Evolutionary conservation across 768 basidiomycete species (phyloP).

Genomic region (Wakefieldia striispora): DNA sequence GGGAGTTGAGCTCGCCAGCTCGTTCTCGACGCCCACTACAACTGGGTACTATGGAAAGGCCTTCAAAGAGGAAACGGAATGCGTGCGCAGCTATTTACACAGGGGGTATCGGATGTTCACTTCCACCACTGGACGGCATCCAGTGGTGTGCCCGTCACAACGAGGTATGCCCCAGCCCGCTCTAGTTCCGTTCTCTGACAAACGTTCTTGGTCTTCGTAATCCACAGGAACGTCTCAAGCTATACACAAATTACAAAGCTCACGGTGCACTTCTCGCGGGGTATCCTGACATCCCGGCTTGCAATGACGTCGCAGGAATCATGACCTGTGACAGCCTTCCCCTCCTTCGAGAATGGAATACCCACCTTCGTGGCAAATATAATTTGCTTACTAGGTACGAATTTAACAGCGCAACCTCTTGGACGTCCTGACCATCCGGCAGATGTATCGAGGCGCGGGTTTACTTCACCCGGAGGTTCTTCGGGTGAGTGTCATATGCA

Average conservation of each 20-base stretch:
- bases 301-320: conserved; percentile 24
- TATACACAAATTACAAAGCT: conserved; percentile 37
- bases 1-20: background rate
- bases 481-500: conserved; percentile 30
- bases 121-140: conserved; percentile 6
- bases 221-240: conserved; percentile 33
- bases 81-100: conserved; percentile 18
- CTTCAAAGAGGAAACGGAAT: conserved; percentile 8
- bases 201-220: background rate
- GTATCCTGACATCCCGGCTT: conserved; percentile 27
- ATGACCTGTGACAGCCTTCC: conserved; percentile 30
- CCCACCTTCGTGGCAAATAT: conserved; percentile 31
- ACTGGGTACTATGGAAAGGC: conserved; percentile 1
- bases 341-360: conserved; percentile 34
- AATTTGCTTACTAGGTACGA: conserved; percentile 32
- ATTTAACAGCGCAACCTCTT: background rate
- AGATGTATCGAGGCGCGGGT: conserved; percentile 40
- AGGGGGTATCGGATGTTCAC: conserved; percentile 13
- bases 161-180: conserved; percentile 17
- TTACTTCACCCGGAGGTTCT: conserved; percentile 40
- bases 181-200: background rate
- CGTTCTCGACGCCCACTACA: background rate
- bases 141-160: conserved; percentile 33
- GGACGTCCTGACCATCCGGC: background rate
- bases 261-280: conserved; percentile 32